Conservation (phyloP, 139 green algal genomes). For the Protoeuglena noctilucae region DNA sequence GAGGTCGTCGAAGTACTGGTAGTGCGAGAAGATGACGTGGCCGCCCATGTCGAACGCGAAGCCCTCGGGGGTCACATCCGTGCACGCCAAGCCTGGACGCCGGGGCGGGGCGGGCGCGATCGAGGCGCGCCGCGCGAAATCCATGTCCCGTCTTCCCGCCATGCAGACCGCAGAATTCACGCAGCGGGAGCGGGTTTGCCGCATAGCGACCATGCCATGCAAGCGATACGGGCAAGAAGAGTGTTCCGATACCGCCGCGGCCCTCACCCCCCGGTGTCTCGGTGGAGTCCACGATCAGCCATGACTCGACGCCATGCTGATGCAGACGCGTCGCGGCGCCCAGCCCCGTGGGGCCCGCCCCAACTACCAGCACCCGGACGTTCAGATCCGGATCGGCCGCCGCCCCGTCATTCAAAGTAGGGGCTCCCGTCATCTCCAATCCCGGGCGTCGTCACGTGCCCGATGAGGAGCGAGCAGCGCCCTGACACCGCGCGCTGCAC, state of each 20-base stretch:
- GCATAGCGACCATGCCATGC: neutral
- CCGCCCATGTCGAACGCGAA: constrained; percentile 90
- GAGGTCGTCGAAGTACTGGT: constrained; percentile 80
- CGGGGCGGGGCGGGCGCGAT: neutral
- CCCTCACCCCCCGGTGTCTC: too few relatives aligned
- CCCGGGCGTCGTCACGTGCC: too few relatives aligned
- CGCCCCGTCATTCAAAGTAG: too few relatives aligned
- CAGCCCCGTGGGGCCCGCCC: constrained; percentile 65
- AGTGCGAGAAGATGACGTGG: constrained; percentile 85
- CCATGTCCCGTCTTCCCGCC: too few relatives aligned
- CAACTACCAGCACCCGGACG: constrained; percentile 44
- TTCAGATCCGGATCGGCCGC: too few relatives aligned
- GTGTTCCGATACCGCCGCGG: too few relatives aligned
- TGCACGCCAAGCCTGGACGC: constrained; percentile 70
- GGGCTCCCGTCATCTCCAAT: too few relatives aligned
- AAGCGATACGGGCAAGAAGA: too few relatives aligned
- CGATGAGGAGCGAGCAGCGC: too few relatives aligned
- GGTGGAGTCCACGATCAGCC: constrained; percentile 66
- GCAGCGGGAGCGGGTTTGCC: too few relatives aligned
- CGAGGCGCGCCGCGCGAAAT: neutral
- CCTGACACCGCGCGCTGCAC: too few relatives aligned
- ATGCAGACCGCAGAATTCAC: neutral
- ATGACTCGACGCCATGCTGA: constrained; percentile 58
- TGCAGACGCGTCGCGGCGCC: constrained; percentile 67
- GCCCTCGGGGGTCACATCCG: constrained; percentile 62